Base-by-base conservation (phyloP, 345 rosid genomes). In the Kandelia obovata region DNA sequence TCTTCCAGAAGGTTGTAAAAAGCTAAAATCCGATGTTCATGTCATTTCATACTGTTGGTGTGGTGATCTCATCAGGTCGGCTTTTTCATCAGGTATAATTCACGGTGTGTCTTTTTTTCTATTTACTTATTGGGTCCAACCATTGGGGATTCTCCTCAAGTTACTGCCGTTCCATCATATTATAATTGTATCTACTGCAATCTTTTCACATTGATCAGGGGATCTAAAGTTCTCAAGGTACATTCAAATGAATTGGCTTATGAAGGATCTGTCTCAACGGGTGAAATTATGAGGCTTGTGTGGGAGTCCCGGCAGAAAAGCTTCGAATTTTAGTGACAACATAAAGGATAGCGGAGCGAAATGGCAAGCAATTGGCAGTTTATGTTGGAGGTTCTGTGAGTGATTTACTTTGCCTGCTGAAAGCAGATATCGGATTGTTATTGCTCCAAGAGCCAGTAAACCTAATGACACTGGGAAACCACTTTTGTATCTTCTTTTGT, bases 381-480 rank as follows among this genome's bases (percentile, higher is more conserved):
- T 71, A 56, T 17, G 35, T 71, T 20, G 75, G 75, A 32, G 58
- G 64, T 20, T 57, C 75, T 23, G 64, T 47, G 20, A 64, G 69
- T 17, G 75, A 71, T 56, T 49, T 71, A 30, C 58, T 71, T 10
- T 71, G 75, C 46, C 20, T 71, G 15, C 64, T 71, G 20, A 47
- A 64, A 49, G 69, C 75, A 30, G 75, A 71, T 71, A 64, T 71
- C 21, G 75, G 21, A 71, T 64, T 19, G 75, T 64, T n/a, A 64
- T 71, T 10, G 75, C 59, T 28, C 28, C 69, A 39, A 64, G 75
- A 28, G 46, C 65, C n/a, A 71, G 69, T 28, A n/a, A 58, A 51
- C 64, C 51, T 71, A 21, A 30, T 13, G 39, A 64, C 10, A 46
- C 19, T 71, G 52, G 75, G 75, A 27, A 20, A 30, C 31, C 65